Evolutionary conservation across 202 grass and related monocot genomes (phyloP).

Genomic region (Brachypodium distachyon): DNA sequence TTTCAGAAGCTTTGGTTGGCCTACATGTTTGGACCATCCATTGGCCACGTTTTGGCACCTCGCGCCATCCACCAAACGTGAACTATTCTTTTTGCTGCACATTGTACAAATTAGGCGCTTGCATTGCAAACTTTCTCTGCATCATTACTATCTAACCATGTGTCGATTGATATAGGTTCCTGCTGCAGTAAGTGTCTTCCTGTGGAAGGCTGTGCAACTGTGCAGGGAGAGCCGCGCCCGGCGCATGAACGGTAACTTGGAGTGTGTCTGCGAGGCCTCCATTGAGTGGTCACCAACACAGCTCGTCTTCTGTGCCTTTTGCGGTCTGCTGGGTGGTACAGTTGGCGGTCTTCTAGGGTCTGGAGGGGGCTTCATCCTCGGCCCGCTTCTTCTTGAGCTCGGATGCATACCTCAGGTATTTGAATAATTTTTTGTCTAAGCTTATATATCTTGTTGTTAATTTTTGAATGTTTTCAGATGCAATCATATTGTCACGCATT

Average conservation of each 20-base stretch:
- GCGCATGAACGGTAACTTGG: slow-evolving; percentile 58
- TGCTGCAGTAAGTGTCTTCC: slow-evolving; percentile 47
- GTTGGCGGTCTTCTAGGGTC: slow-evolving; percentile 94
- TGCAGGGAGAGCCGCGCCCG: slow-evolving; percentile 61
- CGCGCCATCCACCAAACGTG: neutral
- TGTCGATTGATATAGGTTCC: slow-evolving; percentile 52
- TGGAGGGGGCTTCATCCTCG: slow-evolving; percentile 91
- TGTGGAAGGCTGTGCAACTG: slow-evolving; percentile 53
- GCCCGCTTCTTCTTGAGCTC: slow-evolving; percentile 96
- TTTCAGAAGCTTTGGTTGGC: neutral
- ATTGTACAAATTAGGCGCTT: neutral
- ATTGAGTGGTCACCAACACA: slow-evolving; percentile 73
- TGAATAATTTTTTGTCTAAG: neutral
- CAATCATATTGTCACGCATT: neutral
- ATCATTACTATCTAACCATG: neutral
- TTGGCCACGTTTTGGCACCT: neutral
- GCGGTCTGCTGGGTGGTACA: slow-evolving; percentile 78
- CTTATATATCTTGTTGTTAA: neutral
- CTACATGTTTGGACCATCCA: neutral
- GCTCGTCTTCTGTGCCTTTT: slow-evolving; percentile 83
- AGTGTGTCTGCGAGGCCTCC: slow-evolving; percentile 83
- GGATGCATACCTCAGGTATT: slow-evolving; percentile 95
- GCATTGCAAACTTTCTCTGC: neutral
- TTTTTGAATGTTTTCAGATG: neutral
- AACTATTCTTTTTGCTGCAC: neutral